Evolutionary conservation across 257 asterid genomes (phyloP).

Genomic region (Forsythia viridissima): DNA sequence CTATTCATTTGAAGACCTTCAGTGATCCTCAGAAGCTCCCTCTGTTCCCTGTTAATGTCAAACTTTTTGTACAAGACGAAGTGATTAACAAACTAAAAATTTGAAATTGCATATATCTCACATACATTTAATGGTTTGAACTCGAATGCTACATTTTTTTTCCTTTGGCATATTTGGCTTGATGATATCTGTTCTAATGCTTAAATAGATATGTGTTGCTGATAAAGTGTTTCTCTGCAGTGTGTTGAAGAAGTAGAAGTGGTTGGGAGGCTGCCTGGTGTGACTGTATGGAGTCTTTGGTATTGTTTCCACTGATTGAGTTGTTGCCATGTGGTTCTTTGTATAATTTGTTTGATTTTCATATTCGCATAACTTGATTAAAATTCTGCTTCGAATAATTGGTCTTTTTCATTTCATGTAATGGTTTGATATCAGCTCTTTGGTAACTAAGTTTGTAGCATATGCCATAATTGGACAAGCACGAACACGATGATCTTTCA

Average conservation of each 20-base stretch:
- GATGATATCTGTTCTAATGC: neutral
- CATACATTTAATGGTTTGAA: neutral
- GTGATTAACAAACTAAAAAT: slow-evolving; percentile 3
- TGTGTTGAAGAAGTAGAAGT: slow-evolving; percentile 45
- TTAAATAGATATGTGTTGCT: slow-evolving; percentile 10
- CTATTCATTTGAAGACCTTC: neutral
- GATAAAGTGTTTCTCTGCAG: slow-evolving; percentile 39
- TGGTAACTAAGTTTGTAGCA: too few relatives aligned
- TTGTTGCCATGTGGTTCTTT: slow-evolving; percentile 23
- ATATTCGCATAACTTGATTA: neutral
- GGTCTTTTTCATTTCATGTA: too few relatives aligned
- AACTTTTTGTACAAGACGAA: neutral
- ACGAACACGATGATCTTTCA: too few relatives aligned
- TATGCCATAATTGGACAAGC: too few relatives aligned
- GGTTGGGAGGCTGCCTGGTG: slow-evolving; percentile 8
- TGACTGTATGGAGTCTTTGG: neutral
- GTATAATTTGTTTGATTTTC: slow-evolving; percentile 22
- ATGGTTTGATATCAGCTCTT: too few relatives aligned
- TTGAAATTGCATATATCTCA: neutral
- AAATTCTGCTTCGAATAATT: neutral
- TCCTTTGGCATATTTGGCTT: neutral
- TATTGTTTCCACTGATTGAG: slow-evolving; percentile 23
- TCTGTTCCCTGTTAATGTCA: slow-evolving; percentile 1
- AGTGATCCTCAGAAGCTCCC: neutral
- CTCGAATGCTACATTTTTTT: neutral